These are phyloP conservation scores for Populus hybrid DNA, from an alignment of 441 rosid genomes.

Conservation along the genomic window DNA sequence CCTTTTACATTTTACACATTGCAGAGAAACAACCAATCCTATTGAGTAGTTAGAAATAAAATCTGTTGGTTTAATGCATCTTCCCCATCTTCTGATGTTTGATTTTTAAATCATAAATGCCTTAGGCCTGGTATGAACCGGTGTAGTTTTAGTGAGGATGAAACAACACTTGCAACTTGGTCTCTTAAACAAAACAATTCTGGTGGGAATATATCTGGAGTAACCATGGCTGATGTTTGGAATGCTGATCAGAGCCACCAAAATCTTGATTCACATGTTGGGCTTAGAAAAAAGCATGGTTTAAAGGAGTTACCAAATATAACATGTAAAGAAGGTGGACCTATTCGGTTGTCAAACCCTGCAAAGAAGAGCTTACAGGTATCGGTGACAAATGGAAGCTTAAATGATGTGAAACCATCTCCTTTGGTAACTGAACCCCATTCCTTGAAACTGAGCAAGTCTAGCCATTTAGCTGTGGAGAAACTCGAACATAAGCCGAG, in stretches of 20 bases:
- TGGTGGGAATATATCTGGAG: constrained; percentile 22
- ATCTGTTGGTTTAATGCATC: neutral
- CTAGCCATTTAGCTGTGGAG: constrained; percentile 32
- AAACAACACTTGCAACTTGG: constrained; percentile 64
- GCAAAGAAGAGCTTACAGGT: constrained; percentile 38
- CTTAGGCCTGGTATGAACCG: constrained; percentile 83
- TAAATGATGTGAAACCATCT: constrained; percentile 37
- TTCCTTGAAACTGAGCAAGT: constrained; percentile 32
- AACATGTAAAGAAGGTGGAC: constrained; percentile 35
- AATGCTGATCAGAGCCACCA: constrained; percentile 29
- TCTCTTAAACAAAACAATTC: constrained; percentile 45
- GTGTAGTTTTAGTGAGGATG: constrained; percentile 71
- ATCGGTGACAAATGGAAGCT: constrained; percentile 33
- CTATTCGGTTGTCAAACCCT: constrained; percentile 30
- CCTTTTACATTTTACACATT: constrained; percentile 3
- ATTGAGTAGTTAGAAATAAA: constrained; percentile 9
- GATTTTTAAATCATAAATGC: constrained; percentile 29
- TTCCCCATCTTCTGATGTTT: constrained; percentile 19
- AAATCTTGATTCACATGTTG: constrained; percentile 25
- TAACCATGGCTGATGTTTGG: constrained; percentile 23
- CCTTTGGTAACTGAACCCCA: constrained; percentile 40
- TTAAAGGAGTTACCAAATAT: constrained; percentile 28
- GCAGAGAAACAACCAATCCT: constrained; percentile 3
- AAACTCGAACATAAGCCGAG: constrained; percentile 52
- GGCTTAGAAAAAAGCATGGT: constrained; percentile 43